A percentile compares a stretch with the other conserved stretches of the same genome.
Evolutionary conservation across 1,284 basidiomycete species (phyloP).

Genomic region (Trichosporon sp.): DNA sequence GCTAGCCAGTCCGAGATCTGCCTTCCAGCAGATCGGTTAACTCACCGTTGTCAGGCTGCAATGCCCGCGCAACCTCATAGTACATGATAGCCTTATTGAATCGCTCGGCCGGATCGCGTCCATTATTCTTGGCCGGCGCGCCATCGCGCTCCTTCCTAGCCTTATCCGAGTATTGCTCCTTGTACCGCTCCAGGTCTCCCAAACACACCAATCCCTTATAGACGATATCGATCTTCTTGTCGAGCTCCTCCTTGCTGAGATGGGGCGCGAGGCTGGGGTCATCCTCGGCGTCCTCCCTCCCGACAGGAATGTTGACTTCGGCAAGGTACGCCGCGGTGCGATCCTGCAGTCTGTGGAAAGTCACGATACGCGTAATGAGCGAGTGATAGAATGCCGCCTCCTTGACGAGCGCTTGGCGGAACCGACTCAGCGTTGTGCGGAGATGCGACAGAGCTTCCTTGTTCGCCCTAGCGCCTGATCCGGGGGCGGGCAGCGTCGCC

Average conservation of each 20-base stretch:
- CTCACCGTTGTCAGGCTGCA: conserved; percentile 64
- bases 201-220: conserved; percentile 86
- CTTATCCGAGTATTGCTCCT: conserved; percentile 64
- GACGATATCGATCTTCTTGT: conserved; percentile 62
- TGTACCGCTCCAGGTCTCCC: conserved; percentile 89
- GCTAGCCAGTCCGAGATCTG: not conserved
- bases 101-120: conserved; percentile 6
- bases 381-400: conserved; percentile 85
- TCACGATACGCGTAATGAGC: conserved; percentile 64
- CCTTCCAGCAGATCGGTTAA: too few relatives aligned
- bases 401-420: conserved; percentile 73
- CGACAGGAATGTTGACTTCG: conserved; percentile 55
- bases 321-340: conserved; percentile 49
- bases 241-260: conserved; percentile 53
- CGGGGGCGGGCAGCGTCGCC: conserved; percentile 27
- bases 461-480: not conserved
- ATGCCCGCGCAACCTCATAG: conserved; percentile 74
- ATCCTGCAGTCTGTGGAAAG: conserved; percentile 53
- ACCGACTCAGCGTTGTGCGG: conserved; percentile 76
- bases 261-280: conserved; percentile 46
- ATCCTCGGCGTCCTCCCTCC: conserved; percentile 8
- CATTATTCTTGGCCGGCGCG: not conserved
- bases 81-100: conserved; percentile 70
- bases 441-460: conserved; percentile 62
- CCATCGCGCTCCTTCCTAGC: conserved; percentile 26